A percentile compares a stretch with the other conserved stretches of the same genome.
phyloP scores from a whole-genome alignment of 2,329 filamentous ascomycete genomes.

The Diplodia sapinea region DNA sequence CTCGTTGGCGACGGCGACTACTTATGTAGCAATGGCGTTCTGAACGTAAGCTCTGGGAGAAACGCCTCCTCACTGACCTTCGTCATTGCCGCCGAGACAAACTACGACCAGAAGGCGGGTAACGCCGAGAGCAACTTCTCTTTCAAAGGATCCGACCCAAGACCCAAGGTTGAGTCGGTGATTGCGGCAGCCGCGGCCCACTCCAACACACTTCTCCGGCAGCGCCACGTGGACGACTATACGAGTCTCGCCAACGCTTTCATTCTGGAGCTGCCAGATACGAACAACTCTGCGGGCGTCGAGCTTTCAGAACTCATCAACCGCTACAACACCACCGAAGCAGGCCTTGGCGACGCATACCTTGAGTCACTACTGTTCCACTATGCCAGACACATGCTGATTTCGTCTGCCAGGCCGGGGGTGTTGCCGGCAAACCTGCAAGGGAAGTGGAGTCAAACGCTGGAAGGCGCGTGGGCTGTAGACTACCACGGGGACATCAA shows the following conservation, averaged over 20 bases:
- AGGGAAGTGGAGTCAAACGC: conserved; percentile 60
- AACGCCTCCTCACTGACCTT: conserved; percentile 45
- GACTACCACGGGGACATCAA: conserved; percentile 67
- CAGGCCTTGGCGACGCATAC: conserved; percentile 54
- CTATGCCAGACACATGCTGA: conserved; percentile 61
- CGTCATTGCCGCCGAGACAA: conserved; percentile 54
- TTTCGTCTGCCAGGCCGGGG: conserved; percentile 59
- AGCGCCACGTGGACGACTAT: conserved; percentile 53
- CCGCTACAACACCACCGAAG: conserved; percentile 38
- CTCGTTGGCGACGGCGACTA: conserved; percentile 37
- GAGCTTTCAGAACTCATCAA: conserved; percentile 48
- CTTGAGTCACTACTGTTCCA: conserved; percentile 61
- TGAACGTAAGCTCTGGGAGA: conserved; percentile 32
- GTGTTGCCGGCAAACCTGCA: conserved; percentile 63
- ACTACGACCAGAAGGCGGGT: conserved; percentile 60
- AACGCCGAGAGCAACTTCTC: conserved; percentile 53
- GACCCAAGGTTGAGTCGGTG: conserved; percentile 44
- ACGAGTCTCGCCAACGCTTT: conserved; percentile 49
- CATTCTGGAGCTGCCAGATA: conserved; percentile 54
- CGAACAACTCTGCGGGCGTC: conserved; percentile 46
- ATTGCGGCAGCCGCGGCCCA: conserved; percentile 46
- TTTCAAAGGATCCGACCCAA: conserved; percentile 58
- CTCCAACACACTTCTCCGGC: conserved; percentile 41
- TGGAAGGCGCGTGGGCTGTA: conserved; percentile 57
- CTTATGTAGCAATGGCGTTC: conserved; percentile 32